phyloP scores from a whole-genome alignment of 2,329 filamentous ascomycete species.

The Incumbomyces lentus region DNA sequence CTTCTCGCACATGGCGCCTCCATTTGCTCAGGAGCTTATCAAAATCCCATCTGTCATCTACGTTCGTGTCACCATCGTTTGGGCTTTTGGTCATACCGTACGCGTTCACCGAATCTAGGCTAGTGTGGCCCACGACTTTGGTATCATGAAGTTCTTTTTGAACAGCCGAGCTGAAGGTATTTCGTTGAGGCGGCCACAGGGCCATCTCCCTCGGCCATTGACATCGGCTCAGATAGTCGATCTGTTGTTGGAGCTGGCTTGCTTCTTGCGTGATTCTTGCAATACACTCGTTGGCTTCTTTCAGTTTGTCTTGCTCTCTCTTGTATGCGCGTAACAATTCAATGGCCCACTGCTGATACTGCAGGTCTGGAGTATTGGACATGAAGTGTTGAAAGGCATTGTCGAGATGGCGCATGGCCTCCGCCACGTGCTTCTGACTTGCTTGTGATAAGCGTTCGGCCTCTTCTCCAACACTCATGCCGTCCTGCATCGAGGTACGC shows the following conservation, averaged over 20 bases:
- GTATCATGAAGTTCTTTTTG: constrained; percentile 26
- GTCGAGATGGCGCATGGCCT: constrained; percentile 64
- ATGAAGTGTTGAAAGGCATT: constrained; percentile 70
- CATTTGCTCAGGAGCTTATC: constrained; percentile 39
- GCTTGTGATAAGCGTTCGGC: constrained; percentile 32
- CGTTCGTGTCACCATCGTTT: constrained; percentile 10
- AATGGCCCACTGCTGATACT: constrained; percentile 34
- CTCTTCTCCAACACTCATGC: constrained; percentile 22
- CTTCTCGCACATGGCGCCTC: constrained; percentile 34
- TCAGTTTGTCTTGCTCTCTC: constrained; percentile 34
- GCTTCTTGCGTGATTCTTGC: constrained; percentile 38
- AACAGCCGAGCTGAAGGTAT: constrained; percentile 29
- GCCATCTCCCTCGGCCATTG: constrained; percentile 41
- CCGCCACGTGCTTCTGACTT: constrained; percentile 54
- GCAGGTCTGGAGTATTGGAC: constrained; percentile 45
- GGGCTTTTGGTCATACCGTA: background rate
- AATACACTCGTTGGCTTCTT: constrained; percentile 33
- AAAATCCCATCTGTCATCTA: constrained; percentile 36
- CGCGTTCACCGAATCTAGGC: constrained; percentile 7
- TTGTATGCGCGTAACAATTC: constrained; percentile 39
- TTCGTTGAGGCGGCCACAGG: constrained; percentile 36
- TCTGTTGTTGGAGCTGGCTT: constrained; percentile 37
- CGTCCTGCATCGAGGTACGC: constrained; percentile 7
- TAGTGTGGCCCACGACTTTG: constrained; percentile 13
- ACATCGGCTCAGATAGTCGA: constrained; percentile 36